Conservation (phyloP, 768 basidiomycete species). For the Rhizopogon vinicolor region DNA sequence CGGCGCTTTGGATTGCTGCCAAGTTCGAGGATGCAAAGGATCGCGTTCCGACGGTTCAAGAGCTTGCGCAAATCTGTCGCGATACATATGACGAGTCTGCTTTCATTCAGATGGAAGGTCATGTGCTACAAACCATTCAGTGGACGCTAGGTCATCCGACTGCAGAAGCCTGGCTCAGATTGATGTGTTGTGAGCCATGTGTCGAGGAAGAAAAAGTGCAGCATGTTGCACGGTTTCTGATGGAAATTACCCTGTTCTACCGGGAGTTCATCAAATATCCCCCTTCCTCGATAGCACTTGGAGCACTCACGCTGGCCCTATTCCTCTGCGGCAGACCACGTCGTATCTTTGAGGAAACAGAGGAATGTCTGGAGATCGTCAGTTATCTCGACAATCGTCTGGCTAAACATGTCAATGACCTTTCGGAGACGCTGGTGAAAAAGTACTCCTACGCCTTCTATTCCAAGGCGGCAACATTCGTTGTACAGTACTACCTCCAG, state of each 20-base stretch:
- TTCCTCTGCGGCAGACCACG: constrained; percentile 81
- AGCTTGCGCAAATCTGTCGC: constrained; percentile 92
- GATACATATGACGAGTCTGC: constrained; percentile 96
- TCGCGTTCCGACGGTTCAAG: constrained; percentile 92
- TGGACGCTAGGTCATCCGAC: constrained; percentile 98
- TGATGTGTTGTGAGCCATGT: constrained; percentile 69
- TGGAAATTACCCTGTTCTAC: constrained; percentile 99
- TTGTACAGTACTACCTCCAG: constrained; percentile 90
- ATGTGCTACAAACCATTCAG: constrained; percentile 92
- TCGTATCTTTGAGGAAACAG: constrained; percentile 78
- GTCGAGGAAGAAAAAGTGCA: constrained; percentile 88
- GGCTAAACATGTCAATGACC: constrained; percentile 82
- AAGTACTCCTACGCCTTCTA: constrained; percentile 98
- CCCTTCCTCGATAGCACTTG: constrained; percentile 86
- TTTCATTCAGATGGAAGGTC: constrained; percentile 99
- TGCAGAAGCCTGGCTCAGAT: constrained; percentile 94
- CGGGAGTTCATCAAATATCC: constrained; percentile 88
- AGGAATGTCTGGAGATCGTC: constrained; percentile 79
- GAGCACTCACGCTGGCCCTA: constrained; percentile 83
- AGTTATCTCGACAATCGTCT: constrained; percentile 83
- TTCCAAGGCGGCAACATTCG: constrained; percentile 91
- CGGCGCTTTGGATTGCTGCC: constrained; percentile 97
- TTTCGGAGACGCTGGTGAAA: constrained; percentile 95
- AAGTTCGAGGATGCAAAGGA: constrained; percentile 99
- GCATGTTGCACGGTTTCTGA: constrained; percentile 94